Conservation (phyloP, 306 rosid species). For the Vicia sativa region DNA sequence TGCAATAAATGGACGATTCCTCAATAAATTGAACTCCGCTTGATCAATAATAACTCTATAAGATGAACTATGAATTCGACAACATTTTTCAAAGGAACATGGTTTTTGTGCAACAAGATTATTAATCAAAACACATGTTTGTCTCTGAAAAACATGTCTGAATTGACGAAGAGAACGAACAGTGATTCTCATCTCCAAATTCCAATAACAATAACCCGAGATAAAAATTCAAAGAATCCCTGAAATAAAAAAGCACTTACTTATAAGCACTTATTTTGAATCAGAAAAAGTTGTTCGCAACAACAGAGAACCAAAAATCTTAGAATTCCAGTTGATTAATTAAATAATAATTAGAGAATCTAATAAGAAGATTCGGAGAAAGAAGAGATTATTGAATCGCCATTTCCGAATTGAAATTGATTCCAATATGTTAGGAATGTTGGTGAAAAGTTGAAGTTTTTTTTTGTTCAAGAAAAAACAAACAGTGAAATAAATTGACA, state of each 20-base stretch:
- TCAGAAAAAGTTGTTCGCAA: conserved; percentile 12
- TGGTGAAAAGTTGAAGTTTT: background rate
- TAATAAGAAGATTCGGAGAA: conserved; percentile 24
- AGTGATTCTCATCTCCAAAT: conserved; percentile 61
- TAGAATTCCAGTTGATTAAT: background rate
- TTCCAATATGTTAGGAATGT: conserved; percentile 32
- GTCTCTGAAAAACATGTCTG: conserved; percentile 45
- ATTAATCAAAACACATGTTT: conserved; percentile 38
- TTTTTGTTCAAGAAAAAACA: background rate
- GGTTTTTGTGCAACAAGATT: conserved; percentile 42
- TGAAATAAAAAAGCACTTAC: conserved; percentile 39
- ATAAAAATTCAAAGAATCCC: conserved; percentile 34
- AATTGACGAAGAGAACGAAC: conserved; percentile 57
- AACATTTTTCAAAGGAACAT: conserved; percentile 36
- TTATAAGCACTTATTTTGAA: conserved; percentile 24
- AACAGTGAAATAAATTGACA: conserved; percentile 8
- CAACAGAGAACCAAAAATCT: background rate
- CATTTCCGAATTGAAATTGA: background rate
- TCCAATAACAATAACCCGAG: conserved; percentile 13
- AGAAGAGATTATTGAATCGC: conserved; percentile 20
- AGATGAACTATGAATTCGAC: conserved; percentile 47
- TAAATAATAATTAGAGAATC: background rate
- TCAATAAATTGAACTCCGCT: conserved; percentile 40
- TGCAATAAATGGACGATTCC: conserved; percentile 31
- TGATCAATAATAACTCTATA: conserved; percentile 37